Evolutionary conservation across 129 eudicot genomes (phyloP), one percentile per base, ranked within the genome.

Genomic region (Flaveria trinervia): DNA sequence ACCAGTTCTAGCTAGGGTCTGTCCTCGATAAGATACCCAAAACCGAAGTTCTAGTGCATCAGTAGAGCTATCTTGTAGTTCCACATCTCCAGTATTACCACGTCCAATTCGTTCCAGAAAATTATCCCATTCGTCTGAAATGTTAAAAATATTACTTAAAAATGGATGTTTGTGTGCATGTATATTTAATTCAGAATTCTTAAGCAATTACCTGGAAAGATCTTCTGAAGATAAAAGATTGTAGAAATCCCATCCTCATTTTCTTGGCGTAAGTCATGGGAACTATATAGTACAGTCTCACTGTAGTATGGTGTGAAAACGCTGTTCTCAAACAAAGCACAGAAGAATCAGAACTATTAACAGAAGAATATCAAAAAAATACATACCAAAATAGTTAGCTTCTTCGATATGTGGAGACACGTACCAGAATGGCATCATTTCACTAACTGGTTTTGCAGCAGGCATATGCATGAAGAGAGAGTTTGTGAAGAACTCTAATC

Each of bases 11-110:
- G 98, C 87, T 73, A 94, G 82, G 44, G 98, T 94, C 72, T 94
- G 98, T 52, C 98, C 98, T n/a, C 98, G 86, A 83, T 94, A 94
- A 72, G 98, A 94, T 78, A 88, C 97, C 98, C 98, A 94, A 87
- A 94, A 91, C 15, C 98, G 89, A 57, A 94, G 97, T 85, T 94
- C 98, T 82, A 89, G 70, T 20, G 89, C 85, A 76, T 84, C 92
- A 56, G 83, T 80, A 50, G 96, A 77, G 80, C 84, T 89, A 46
- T 86, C 97, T 80, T 86, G 93, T 50, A 94, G 87, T 67, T 94
- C 98, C 70, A 85, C 73, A 81, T 87, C 98, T 64, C 90, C 86
- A 39, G 84, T 71, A 72, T 86, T 90, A 72, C 64, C 83, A 49
- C 86, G 85, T 9, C 89, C 92, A 80, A 91, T 91, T 59, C 98